Evolutionary conservation across 306 rosid genomes (phyloP).

Genomic region (Macrotyloma uniflorum): DNA sequence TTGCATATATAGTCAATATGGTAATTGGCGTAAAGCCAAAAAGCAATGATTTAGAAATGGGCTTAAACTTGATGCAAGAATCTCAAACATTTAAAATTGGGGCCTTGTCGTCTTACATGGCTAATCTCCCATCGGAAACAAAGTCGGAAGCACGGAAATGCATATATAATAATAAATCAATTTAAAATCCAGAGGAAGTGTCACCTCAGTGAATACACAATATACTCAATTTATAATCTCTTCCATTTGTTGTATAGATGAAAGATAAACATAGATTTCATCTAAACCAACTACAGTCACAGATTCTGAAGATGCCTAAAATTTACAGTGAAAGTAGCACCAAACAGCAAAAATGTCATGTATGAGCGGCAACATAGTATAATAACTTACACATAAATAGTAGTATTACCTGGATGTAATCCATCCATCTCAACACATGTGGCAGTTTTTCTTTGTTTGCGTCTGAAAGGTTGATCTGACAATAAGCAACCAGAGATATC

Average conservation of each 20-base stretch:
- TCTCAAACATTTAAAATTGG: constrained; percentile 26
- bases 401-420: constrained; percentile 77
- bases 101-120: not conserved
- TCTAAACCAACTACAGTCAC: not conserved
- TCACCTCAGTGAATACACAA: constrained; percentile 16
- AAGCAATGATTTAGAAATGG: constrained; percentile 17
- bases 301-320: constrained; percentile 6
- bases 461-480: constrained; percentile 70
- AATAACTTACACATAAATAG: constrained; percentile 6
- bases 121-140: not conserved
- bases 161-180: not conserved
- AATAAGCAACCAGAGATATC: constrained; percentile 48
- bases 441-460: constrained; percentile 62
- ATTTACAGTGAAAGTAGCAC: not conserved
- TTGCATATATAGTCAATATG: no score
- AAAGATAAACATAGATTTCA: constrained; percentile 1
- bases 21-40: not conserved
- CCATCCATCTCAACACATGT: constrained; percentile 85
- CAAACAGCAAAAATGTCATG: not conserved
- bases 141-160: not conserved
- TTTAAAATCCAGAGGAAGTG: not conserved
- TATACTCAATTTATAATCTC: constrained; percentile 6
- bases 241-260: not conserved
- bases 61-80: constrained; percentile 5
- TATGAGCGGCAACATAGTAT: not conserved